phyloP scores from a whole-genome alignment of 495 filamentous ascomycete species.

The Aspergillus incahuasiensis region DNA sequence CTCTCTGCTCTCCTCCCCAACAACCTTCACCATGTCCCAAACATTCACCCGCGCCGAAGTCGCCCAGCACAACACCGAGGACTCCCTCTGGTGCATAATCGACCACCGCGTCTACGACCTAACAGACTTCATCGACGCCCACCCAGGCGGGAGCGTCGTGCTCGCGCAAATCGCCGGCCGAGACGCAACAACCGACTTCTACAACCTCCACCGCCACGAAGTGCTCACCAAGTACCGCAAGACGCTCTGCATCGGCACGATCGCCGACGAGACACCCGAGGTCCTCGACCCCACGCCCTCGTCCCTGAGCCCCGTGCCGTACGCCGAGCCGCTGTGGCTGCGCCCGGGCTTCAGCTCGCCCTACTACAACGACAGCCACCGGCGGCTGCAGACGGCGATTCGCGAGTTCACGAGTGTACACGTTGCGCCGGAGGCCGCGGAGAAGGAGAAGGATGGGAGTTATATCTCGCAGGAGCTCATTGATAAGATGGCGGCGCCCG shows the following conservation, averaged over 20 bases:
- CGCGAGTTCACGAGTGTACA: slow-evolving; percentile 69
- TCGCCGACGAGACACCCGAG: slow-evolving; percentile 70
- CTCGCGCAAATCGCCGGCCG: slow-evolving; percentile 51
- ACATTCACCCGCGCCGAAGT: slow-evolving; percentile 45
- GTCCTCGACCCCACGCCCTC: slow-evolving; percentile 65
- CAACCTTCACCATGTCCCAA: slow-evolving; percentile 18
- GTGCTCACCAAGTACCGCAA: slow-evolving; percentile 69
- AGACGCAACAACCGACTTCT: slow-evolving; percentile 54
- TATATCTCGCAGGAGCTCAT: slow-evolving; percentile 74
- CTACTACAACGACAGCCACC: slow-evolving; percentile 77
- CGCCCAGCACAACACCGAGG: slow-evolving; percentile 48
- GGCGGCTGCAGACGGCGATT: slow-evolving; percentile 63
- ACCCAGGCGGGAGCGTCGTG: slow-evolving; percentile 55
- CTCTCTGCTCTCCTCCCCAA: not conserved
- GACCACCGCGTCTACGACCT: slow-evolving; percentile 58
- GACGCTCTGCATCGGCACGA: slow-evolving; percentile 65
- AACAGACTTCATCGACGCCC: slow-evolving; percentile 54
- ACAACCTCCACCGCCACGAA: slow-evolving; percentile 56
- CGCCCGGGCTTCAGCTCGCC: slow-evolving; percentile 73
- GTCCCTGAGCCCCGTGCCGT: slow-evolving; percentile 71
- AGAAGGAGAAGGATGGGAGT: slow-evolving; percentile 71
- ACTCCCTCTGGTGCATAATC: slow-evolving; percentile 55
- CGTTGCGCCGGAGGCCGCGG: slow-evolving; percentile 68
- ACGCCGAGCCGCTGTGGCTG: slow-evolving; percentile 79
- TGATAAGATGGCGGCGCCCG: slow-evolving; percentile 61